phyloP scores from a whole-genome alignment of 495 filamentous ascomycete species.

The Jackrogersella minutella region DNA sequence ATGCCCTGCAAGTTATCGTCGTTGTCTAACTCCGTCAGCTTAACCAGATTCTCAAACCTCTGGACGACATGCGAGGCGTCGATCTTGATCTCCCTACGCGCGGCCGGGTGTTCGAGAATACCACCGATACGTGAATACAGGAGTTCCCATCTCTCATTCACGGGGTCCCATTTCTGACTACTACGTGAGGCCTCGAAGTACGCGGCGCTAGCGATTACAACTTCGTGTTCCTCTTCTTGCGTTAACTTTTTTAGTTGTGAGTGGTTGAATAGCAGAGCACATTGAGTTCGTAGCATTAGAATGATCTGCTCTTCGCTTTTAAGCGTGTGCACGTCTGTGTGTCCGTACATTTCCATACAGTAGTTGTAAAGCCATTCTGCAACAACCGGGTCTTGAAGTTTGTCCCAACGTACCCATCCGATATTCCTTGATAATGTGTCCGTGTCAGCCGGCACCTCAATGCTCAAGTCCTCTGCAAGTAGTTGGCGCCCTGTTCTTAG shows the following conservation, averaged over 20 bases:
- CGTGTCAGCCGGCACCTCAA: constrained; percentile 6
- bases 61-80: constrained; percentile 2
- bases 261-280: constrained; percentile 8
- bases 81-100: background rate
- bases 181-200: constrained; percentile 9
- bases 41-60: constrained; percentile 12
- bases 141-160: background rate
- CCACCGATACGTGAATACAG: background rate
- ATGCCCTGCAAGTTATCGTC: background rate
- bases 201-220: constrained; percentile 5
- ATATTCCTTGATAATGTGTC: constrained; percentile 12
- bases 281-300: constrained; percentile 5
- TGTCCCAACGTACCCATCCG: constrained; percentile 11
- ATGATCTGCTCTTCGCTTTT: background rate
- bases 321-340: background rate
- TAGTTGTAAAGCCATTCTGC: background rate
- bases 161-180: background rate
- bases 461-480: background rate
- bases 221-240: background rate
- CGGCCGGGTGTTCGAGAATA: constrained; percentile 6
- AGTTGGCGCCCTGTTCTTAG: background rate
- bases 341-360: background rate
- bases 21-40: constrained; percentile 9
- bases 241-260: background rate
- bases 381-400: background rate